These are phyloP conservation scores for Suillus variegatus DNA, from an alignment of 768 basidiomycete genomes.

Conservation along the genomic window DNA sequence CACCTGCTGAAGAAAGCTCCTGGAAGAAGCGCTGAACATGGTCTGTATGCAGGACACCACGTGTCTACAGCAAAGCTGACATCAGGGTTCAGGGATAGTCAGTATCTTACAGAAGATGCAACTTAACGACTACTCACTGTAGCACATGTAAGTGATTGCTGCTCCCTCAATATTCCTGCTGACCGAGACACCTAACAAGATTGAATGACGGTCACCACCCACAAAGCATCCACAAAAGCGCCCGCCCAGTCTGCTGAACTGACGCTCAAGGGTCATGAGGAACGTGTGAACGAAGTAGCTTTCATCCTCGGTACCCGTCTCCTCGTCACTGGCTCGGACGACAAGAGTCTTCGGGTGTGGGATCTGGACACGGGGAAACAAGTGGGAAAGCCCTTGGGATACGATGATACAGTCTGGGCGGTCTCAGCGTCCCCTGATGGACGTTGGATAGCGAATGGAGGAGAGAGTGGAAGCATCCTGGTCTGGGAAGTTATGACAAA, in stretches of 20 bases:
- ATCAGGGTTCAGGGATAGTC: neutral
- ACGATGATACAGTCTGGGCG: slow-evolving; percentile 30
- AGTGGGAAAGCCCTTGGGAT: neutral
- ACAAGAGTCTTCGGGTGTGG: slow-evolving; percentile 10
- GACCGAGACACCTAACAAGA: neutral
- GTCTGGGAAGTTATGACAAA: neutral
- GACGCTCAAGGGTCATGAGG: neutral
- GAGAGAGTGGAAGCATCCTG: slow-evolving; percentile 8
- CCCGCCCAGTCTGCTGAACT: neutral
- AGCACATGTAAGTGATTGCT: neutral
- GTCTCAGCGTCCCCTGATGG: slow-evolving; percentile 34
- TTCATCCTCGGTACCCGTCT: neutral
- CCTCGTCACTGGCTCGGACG: neutral
- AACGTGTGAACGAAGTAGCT: neutral
- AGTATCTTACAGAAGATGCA: neutral
- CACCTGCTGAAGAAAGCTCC: neutral
- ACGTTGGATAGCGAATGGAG: slow-evolving; percentile 12
- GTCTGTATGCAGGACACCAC: neutral
- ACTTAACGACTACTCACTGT: neutral
- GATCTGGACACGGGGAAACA: slow-evolving; percentile 26
- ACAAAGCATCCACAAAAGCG: neutral
- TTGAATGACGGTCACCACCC: neutral
- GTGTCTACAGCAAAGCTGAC: neutral
- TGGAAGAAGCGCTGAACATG: neutral
- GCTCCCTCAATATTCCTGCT: neutral